These are phyloP conservation scores for Claviceps sorghi DNA, from an alignment of 2,329 filamentous ascomycete genomes.

Conservation along the genomic window DNA sequence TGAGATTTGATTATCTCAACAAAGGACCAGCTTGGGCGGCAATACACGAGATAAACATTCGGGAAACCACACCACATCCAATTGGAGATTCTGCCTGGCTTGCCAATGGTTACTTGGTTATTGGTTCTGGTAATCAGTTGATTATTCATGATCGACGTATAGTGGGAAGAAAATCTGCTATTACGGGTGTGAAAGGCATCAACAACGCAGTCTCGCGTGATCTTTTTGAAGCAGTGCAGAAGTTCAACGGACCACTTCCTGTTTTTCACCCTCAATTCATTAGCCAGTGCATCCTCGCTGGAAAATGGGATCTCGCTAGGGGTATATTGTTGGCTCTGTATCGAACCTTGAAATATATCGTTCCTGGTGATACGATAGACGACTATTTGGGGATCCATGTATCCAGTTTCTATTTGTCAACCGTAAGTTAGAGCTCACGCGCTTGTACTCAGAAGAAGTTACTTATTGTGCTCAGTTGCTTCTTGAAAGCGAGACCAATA, in stretches of 20 bases:
- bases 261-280: conserved; percentile 88
- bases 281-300: conserved; percentile 70
- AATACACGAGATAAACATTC: conserved; percentile 67
- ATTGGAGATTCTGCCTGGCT: conserved; percentile 93
- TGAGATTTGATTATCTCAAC: conserved; percentile 84
- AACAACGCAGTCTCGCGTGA: conserved; percentile 43
- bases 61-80: conserved; percentile 71
- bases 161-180: conserved; percentile 44
- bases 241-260: conserved; percentile 75
- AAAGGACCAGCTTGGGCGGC: conserved; percentile 80
- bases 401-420: conserved; percentile 1
- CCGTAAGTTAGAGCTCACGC: conserved; percentile 1
- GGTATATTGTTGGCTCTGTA: conserved; percentile 58
- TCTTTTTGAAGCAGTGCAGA: conserved; percentile 67
- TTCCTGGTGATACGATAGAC: conserved; percentile 67
- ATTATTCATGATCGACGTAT: conserved; percentile 73
- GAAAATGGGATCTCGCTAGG: conserved; percentile 59
- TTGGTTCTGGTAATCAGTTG: conserved; percentile 82
- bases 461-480: not conserved
- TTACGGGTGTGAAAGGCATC: conserved; percentile 35
- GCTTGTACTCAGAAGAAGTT: not conserved
- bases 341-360: conserved; percentile 66
- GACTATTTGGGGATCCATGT: conserved; percentile 52
- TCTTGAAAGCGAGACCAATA: conserved; percentile 9
- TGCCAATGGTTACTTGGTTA: conserved; percentile 66